Evolutionary conservation across 805 yeast species (phyloP).

Genomic region (Candida nemodendra): DNA sequence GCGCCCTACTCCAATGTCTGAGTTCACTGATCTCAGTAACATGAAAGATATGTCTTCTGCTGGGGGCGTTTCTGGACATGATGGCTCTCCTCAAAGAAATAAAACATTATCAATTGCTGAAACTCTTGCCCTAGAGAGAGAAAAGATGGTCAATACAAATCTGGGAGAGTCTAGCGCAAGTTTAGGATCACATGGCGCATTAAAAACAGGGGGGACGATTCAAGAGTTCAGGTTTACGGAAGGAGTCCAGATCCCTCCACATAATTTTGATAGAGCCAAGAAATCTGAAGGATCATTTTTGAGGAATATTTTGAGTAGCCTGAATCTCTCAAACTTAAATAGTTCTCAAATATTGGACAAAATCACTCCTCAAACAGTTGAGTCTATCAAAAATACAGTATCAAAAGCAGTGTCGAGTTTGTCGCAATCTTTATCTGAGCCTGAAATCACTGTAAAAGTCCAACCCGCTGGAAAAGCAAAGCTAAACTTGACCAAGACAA

Average conservation of each 20-base stretch:
- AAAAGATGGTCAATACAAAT: conserved; percentile 34
- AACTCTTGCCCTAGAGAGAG: conserved; percentile 53
- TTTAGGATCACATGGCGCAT: background rate
- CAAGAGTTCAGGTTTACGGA: background rate
- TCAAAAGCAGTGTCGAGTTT: conserved; percentile 10
- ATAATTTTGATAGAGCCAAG: conserved; percentile 1
- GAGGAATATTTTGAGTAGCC: conserved; percentile 12
- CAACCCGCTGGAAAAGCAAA: conserved; percentile 8
- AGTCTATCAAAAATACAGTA: conserved; percentile 17
- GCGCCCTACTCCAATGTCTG: conserved; percentile 12
- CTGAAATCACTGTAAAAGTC: no score
- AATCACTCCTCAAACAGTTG: conserved; percentile 13
- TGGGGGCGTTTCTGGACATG: background rate
- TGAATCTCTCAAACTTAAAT: conserved; percentile 11
- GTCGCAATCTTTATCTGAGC: no score
- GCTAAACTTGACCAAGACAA: background rate
- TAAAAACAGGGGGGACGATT: background rate
- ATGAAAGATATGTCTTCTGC: background rate
- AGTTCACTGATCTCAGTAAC: conserved; percentile 1
- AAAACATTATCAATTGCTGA: conserved; percentile 55
- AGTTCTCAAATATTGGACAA: conserved; percentile 11
- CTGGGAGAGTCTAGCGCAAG: background rate
- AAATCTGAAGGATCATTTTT: conserved; percentile 15
- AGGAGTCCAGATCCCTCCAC: background rate
- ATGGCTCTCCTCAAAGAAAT: conserved; percentile 7